A percentile compares a stretch with the other conserved stretches of the same genome.
phyloP scores from a whole-genome alignment of 805 yeast species.

The Pichia kluyveri region DNA sequence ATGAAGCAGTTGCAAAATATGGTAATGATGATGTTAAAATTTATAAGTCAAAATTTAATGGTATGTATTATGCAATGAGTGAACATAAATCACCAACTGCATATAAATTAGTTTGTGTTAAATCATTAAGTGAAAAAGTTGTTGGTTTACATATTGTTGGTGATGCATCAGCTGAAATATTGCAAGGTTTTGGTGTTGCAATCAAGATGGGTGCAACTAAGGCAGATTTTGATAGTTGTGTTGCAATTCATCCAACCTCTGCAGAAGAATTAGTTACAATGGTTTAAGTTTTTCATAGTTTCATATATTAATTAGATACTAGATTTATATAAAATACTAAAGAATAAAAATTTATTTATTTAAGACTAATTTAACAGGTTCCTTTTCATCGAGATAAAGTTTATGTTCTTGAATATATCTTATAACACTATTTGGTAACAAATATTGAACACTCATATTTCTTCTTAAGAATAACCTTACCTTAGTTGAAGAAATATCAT shows the following conservation, averaged over 20 bases:
- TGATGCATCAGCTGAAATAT: slow-evolving; percentile 80
- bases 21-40: slow-evolving; percentile 76
- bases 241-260: slow-evolving; percentile 97
- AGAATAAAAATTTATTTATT: slow-evolving; percentile 13
- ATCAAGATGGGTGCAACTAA: slow-evolving; percentile 99
- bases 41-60: slow-evolving; percentile 74
- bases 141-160: slow-evolving; percentile 95
- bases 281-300: slow-evolving; percentile 19
- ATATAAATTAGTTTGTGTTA: slow-evolving; percentile 65
- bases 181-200: slow-evolving; percentile 98
- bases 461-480: slow-evolving; percentile 87
- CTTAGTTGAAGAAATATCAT: slow-evolving; percentile 92
- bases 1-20: slow-evolving; percentile 65
- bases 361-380: slow-evolving; percentile 87
- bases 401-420: slow-evolving; percentile 91
- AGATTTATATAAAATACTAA: too few relatives aligned
- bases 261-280: slow-evolving; percentile 96
- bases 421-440: slow-evolving; percentile 88
- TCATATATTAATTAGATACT: neutral
- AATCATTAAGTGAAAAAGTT: slow-evolving; percentile 81
- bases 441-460: slow-evolving; percentile 93
- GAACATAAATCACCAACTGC: slow-evolving; percentile 76
- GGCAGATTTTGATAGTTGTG: slow-evolving; percentile 88
- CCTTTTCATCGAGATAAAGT: slow-evolving; percentile 74
- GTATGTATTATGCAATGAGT: slow-evolving; percentile 90